Evolutionary conservation across 2,329 filamentous ascomycete genomes (phyloP).

Genomic region (Coleophoma crateriformis): DNA sequence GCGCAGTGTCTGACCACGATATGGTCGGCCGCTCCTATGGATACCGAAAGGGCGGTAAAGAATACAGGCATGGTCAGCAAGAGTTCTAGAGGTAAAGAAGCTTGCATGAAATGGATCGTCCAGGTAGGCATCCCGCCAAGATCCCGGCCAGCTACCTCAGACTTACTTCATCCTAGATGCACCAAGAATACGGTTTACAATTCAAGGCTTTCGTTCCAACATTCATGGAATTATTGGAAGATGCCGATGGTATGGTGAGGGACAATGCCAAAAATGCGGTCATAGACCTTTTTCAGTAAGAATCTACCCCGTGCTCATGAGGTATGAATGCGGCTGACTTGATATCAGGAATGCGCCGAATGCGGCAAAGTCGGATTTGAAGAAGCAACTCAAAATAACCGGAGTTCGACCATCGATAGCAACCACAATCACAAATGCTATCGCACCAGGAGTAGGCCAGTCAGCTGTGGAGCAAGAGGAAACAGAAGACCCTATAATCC

Average conservation of each 20-base stretch:
- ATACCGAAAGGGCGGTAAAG: conserved; percentile 76
- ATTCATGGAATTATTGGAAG: conserved; percentile 82
- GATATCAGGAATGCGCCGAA: conserved; percentile 64
- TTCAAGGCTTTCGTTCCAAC: conserved; percentile 80
- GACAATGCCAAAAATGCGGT: conserved; percentile 79
- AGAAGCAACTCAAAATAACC: conserved; percentile 76
- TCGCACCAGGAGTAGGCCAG: conserved; percentile 44
- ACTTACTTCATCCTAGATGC: conserved; percentile 51
- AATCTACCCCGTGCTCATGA: neutral
- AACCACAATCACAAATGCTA: conserved; percentile 70
- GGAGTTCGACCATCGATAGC: conserved; percentile 85
- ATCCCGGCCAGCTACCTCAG: conserved; percentile 3
- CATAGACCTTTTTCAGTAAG: conserved; percentile 78
- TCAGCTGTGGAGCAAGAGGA: conserved; percentile 28
- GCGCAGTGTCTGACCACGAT: conserved; percentile 72
- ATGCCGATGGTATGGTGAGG: conserved; percentile 82
- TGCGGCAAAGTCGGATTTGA: conserved; percentile 81
- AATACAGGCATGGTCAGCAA: conserved; percentile 74
- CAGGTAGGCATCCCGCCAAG: conserved; percentile 45
- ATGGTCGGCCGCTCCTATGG: conserved; percentile 61
- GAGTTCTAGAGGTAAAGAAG: conserved; percentile 80
- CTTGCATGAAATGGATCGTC: conserved; percentile 78
- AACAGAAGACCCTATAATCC: conserved; percentile 25
- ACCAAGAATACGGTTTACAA: conserved; percentile 69
- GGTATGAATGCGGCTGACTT: conserved; percentile 2